These are phyloP conservation scores for Cyberlindnera amylophila DNA, from an alignment of 805 yeast species.

Conservation along the genomic window DNA sequence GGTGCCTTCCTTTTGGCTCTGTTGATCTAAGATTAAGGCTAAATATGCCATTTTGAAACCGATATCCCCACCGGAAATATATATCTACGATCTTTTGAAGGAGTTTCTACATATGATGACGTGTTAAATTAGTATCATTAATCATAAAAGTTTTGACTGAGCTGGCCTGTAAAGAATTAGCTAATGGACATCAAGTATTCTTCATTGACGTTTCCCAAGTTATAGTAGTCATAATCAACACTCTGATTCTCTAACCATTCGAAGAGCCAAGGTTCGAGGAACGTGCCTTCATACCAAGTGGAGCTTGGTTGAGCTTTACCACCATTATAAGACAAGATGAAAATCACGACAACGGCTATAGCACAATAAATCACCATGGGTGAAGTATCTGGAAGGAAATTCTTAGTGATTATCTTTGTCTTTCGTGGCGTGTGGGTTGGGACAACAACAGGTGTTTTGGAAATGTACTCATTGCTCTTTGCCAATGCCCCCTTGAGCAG, in stretches of 20 bases:
- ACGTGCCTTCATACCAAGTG: conserved; percentile 19
- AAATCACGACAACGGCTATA: neutral
- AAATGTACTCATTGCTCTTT: conserved; percentile 1
- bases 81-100: too few species aligned
- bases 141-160: neutral
- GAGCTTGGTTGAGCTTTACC: neutral
- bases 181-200: conserved; percentile 14
- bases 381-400: neutral
- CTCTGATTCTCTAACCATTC: conserved; percentile 16
- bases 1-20: conserved; percentile 2
- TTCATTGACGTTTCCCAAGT: conserved; percentile 16
- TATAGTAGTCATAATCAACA: conserved; percentile 25
- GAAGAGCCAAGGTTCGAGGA: conserved; percentile 16
- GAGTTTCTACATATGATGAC: too few species aligned
- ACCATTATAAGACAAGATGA: neutral
- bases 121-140: too few species aligned
- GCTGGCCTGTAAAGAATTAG: conserved; percentile 1
- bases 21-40: neutral
- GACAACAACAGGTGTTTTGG: neutral
- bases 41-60: too few species aligned
- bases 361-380: neutral
- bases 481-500: conserved; percentile 12
- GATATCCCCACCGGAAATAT: too few species aligned
- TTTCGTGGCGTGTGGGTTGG: neutral
- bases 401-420: neutral